Percentiles rank a stretch among this genome's conserved stretches.
These are phyloP conservation scores for Nadsonia starkeyi-henricii DNA, from an alignment of 1,139 yeast genomes.

Conservation along the genomic window DNA sequence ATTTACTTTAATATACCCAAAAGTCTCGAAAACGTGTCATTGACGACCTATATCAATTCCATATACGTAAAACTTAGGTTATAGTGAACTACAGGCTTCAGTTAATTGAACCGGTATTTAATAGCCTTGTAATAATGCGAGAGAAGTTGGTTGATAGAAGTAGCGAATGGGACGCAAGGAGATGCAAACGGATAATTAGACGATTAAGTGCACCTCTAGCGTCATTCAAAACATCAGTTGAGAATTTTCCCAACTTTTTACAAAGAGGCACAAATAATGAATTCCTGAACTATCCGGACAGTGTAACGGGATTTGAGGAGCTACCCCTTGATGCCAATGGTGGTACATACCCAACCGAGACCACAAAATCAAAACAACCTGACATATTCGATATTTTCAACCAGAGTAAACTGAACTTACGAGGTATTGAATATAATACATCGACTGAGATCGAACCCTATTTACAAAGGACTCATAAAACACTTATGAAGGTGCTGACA, in stretches of 20 bases:
- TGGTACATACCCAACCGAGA: too few relatives aligned
- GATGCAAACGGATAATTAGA: background rate
- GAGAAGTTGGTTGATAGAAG: background rate
- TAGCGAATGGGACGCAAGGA: background rate
- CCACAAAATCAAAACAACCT: too few relatives aligned
- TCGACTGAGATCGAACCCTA: background rate
- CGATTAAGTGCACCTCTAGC: background rate
- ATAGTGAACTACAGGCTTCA: too few relatives aligned
- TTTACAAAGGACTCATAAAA: background rate
- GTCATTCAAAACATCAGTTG: background rate
- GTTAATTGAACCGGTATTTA: too few relatives aligned
- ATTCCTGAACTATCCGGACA: background rate
- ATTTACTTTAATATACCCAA: too few relatives aligned
- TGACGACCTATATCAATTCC: too few relatives aligned
- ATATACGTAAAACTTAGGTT: too few relatives aligned
- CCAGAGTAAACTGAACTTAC: background rate
- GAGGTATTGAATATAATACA: background rate
- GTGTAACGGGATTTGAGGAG: too few relatives aligned
- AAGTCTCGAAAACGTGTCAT: too few relatives aligned
- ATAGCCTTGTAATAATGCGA: background rate
- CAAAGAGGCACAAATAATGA: background rate
- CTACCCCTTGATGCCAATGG: too few relatives aligned
- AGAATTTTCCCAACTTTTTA: background rate
- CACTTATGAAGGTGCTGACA: background rate
- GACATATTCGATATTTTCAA: background rate